Percentiles rank a stretch among this genome's conserved stretches.
Evolutionary conservation across 768 basidiomycete genomes (phyloP).

Genomic region (Mycena latifolia): DNA sequence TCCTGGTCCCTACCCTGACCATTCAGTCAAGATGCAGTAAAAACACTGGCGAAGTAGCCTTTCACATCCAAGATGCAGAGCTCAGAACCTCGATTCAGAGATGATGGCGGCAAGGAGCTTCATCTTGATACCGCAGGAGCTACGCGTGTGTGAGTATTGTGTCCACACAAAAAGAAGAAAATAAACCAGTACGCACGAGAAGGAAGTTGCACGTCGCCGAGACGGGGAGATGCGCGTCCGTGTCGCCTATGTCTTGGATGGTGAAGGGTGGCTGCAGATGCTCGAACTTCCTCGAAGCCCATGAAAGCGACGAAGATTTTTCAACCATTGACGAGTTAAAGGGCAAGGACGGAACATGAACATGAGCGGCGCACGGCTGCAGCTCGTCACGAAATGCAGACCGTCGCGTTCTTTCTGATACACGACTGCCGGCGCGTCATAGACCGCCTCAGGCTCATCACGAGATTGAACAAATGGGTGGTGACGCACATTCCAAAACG

Average conservation of each 20-base stretch:
- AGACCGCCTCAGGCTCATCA: too few species aligned
- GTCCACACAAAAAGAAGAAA: neutral
- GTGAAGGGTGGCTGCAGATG: slow-evolving; percentile 89
- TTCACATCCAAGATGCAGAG: too few species aligned
- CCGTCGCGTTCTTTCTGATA: slow-evolving; percentile 81
- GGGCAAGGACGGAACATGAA: slow-evolving; percentile 60
- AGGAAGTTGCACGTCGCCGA: slow-evolving; percentile 92
- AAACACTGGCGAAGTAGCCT: too few species aligned
- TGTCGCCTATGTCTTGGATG: slow-evolving; percentile 83
- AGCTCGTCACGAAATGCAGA: slow-evolving; percentile 94
- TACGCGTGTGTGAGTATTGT: too few species aligned
- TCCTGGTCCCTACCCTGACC: too few species aligned
- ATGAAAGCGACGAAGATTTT: too few species aligned
- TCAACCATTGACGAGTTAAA: too few species aligned
- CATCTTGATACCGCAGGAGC: slow-evolving; percentile 78
- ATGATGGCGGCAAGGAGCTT: slow-evolving; percentile 89
- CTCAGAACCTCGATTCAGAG: slow-evolving; percentile 84
- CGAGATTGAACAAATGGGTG: too few species aligned
- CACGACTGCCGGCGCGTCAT: too few species aligned
- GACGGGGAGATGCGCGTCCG: slow-evolving; percentile 77
- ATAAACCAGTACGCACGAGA: slow-evolving; percentile 63
- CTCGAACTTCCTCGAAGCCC: slow-evolving; percentile 76
- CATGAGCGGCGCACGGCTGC: slow-evolving; percentile 89
- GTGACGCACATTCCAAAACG: slow-evolving; percentile 86
- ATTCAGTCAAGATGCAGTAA: too few species aligned